Base-by-base conservation (phyloP, 345 rosid species). In the Eutrema yunnanense region DNA sequence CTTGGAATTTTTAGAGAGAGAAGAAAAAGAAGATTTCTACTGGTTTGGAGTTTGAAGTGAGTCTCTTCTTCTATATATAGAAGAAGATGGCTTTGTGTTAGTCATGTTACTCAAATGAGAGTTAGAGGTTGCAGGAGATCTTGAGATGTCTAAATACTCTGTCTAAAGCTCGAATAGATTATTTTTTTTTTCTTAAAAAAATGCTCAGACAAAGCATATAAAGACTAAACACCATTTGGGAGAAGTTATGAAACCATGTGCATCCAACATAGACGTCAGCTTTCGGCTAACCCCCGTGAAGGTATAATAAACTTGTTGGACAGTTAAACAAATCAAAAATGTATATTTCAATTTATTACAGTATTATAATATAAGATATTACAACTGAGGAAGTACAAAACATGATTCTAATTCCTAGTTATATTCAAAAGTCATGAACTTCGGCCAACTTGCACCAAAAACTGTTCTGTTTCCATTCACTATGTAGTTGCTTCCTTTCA, bases 241-340 rank as follows among this genome's bases (percentile, higher is more conserved):
- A 65, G 16, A 73, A 57, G 59, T 48, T 22, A 73, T 57, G 60
- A 66, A 66, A 73, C 67, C 78, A 73, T 42, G 78, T 73, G 78
- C 36, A 30, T 42, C 67, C 53, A 65, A 58, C 67, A 65, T 12
- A 38, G 44, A 48, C 7, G 58, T 57, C 78, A 73, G 78, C 72
- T 73, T 73, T 74, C 54, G 44, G 73, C 67, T 67, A 19, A 63
- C 34, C 9, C 60, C 53, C 44, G 66, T 58, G 72, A 65, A 48
- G 72, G 53, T 66, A 29, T 65, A 48, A 58, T 48, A 22, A 63
- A 54, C 44, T 44, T 65, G 72, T 65, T 47, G n/a, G 48, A 55
- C 51, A 65, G 8, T 14, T 65, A 47, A 41, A 58, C 30, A 67
- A 65, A 38, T 40, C 51, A 47, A 3, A 22, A 48, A 16, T 5